Percentiles rank a stretch among this genome's conserved stretches.
phyloP scores from a whole-genome alignment of 2,329 filamentous ascomycete species.

The Dactylellina leptospora region DNA sequence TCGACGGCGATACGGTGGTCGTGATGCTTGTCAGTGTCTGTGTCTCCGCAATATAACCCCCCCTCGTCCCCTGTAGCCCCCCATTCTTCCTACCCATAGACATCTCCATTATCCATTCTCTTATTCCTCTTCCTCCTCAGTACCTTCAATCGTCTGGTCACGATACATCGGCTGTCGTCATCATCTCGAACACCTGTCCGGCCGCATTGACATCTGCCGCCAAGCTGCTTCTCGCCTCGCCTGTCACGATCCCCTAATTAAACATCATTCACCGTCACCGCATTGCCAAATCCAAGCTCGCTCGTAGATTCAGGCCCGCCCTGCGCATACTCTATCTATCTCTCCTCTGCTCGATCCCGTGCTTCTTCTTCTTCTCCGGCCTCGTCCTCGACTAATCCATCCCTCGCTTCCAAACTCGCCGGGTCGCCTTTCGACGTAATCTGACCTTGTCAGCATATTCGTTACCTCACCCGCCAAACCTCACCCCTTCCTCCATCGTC shows the following conservation, averaged over 20 bases:
- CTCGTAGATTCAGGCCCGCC: constrained; percentile 28
- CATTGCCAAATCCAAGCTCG: background rate
- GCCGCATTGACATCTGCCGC: no score
- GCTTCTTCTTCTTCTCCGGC: background rate
- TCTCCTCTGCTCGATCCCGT: constrained; percentile 10
- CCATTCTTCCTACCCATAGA: constrained; percentile 8
- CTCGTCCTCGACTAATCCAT: background rate
- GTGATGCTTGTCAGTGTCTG: no score
- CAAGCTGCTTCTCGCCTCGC: background rate
- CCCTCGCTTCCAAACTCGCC: background rate
- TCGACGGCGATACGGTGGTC: no score
- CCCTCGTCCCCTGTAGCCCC: no score
- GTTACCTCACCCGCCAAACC: no score
- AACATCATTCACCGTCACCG: background rate
- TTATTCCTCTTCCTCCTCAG: background rate
- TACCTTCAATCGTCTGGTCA: background rate
- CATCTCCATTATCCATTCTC: background rate
- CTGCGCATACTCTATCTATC: constrained; percentile 12
- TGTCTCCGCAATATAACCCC: no score
- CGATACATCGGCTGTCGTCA: background rate
- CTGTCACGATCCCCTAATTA: constrained; percentile 35
- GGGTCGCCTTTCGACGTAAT: no score
- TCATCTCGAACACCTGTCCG: background rate
- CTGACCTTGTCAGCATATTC: constrained; percentile 7
- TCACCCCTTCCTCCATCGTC: background rate